Conservation (phyloP, 176 grass and related monocot species). For the Zea mays region DNA sequence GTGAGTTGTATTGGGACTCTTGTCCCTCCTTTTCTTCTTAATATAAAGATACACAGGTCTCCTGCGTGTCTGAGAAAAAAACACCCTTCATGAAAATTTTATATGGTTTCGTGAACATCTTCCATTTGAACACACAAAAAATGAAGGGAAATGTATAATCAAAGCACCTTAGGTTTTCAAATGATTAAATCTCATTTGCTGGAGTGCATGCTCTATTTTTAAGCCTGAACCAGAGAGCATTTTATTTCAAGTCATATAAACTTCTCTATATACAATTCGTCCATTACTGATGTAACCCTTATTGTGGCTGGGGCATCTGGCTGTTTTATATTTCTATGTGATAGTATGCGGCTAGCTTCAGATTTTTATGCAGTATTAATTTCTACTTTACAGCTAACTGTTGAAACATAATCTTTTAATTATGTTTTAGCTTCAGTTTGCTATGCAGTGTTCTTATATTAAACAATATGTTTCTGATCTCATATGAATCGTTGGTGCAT, state of each 20-base stretch:
- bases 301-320: conserved; percentile 6
- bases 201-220: not conserved
- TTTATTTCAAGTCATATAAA: not conserved
- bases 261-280: not conserved
- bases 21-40: too few species aligned
- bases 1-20: too few species aligned
- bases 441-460: conserved; percentile 2
- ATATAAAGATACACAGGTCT: too few species aligned
- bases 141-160: not conserved
- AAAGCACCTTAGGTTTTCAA: not conserved
- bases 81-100: not conserved
- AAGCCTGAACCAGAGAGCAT: not conserved
- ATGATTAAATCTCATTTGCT: not conserved
- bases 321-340: not conserved
- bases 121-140: not conserved
- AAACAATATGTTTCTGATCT: not conserved
- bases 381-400: not conserved
- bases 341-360: conserved; percentile 14
- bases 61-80: too few species aligned
- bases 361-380: not conserved
- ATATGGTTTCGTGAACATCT: not conserved
- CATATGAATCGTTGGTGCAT: conserved; percentile 26
- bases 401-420: conserved; percentile 1
- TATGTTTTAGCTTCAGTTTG: conserved; percentile 20
- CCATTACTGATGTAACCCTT: not conserved